Conservation (phyloP, 2,329 filamentous ascomycete species). For the Hypoxylon sp. region DNA sequence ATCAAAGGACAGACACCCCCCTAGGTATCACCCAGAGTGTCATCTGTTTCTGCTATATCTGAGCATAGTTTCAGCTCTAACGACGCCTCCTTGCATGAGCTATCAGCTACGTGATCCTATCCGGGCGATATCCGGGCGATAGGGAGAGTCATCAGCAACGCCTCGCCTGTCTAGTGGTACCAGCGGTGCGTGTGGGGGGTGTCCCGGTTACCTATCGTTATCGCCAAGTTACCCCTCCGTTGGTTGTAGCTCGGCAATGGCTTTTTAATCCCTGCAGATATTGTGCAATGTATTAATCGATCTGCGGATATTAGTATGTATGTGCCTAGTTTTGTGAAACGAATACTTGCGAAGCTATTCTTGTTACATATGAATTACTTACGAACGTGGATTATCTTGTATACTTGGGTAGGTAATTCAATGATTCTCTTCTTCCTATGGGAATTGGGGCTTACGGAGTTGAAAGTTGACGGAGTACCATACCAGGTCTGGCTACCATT, state of each 20-base stretch:
- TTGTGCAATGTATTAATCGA: slow-evolving; percentile 1
- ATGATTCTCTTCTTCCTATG: not conserved
- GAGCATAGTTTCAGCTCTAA: slow-evolving; percentile 18
- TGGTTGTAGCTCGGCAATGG: slow-evolving; percentile 5
- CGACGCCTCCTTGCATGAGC: slow-evolving; percentile 2
- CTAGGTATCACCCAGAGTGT: slow-evolving; percentile 3
- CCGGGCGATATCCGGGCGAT: slow-evolving; percentile 9
- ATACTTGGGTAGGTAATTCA: not conserved
- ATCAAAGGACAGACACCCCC: slow-evolving; percentile 16
- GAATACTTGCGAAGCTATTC: not conserved
- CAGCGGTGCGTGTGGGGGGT: slow-evolving; percentile 25
- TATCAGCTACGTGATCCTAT: slow-evolving; percentile 12
- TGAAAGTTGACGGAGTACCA: not conserved
- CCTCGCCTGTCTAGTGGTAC: slow-evolving; percentile 17
- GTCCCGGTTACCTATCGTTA: slow-evolving; percentile 32
- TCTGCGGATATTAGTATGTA: not conserved
- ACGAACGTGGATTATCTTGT: no score
- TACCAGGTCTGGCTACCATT: slow-evolving; percentile 3
- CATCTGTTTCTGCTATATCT: slow-evolving; percentile 17
- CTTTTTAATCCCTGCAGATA: not conserved
- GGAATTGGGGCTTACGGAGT: not conserved
- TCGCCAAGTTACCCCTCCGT: slow-evolving; percentile 23
- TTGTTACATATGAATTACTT: not conserved
- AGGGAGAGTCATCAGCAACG: slow-evolving; percentile 28
- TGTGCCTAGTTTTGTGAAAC: not conserved